Percentiles rank a stretch among this genome's conserved stretches.
phyloP scores from a whole-genome alignment of 1,139 yeast genomes.

The Sporopachydermia cereana region DNA sequence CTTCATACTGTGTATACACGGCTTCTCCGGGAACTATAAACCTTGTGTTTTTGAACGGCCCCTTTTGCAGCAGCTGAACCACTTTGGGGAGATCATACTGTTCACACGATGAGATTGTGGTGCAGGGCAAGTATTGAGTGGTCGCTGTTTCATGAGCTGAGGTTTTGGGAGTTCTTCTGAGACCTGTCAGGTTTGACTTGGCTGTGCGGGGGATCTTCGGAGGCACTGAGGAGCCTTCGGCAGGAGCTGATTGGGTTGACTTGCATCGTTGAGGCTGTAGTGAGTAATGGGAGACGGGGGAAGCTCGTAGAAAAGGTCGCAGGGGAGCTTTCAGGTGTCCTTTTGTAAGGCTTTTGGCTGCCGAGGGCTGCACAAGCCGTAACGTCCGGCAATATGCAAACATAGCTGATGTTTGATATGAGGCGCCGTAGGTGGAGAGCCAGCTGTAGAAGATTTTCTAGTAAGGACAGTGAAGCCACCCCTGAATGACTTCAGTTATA shows the following conservation, averaged over 20 bases:
- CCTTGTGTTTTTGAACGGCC: slow-evolving; percentile 28
- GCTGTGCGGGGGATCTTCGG: slow-evolving; percentile 4
- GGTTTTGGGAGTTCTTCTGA: not conserved
- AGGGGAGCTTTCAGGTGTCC: no score
- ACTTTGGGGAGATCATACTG: slow-evolving; percentile 43
- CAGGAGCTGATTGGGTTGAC: no score
- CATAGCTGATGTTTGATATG: no score
- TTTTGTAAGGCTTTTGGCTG: no score
- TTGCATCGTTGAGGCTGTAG: no score
- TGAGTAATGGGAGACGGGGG: no score
- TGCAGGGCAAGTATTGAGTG: slow-evolving; percentile 27
- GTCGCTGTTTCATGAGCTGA: not conserved
- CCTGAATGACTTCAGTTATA: no score
- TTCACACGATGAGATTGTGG: slow-evolving; percentile 64
- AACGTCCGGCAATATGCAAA: no score
- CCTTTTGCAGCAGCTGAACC: slow-evolving; percentile 23
- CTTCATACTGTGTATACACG: slow-evolving; percentile 26
- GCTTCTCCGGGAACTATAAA: slow-evolving; percentile 60
- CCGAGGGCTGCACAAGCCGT: not conserved
- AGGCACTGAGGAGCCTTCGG: not conserved
- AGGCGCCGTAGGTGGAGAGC: no score
- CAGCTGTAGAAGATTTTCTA: no score
- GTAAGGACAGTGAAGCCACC: no score
- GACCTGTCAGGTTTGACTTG: not conserved
- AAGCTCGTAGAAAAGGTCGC: no score